A percentile compares a stretch with the other conserved stretches of the same genome.
phyloP scores from a whole-genome alignment of 441 rosid genomes.

The Bruguiera hainesii region DNA sequence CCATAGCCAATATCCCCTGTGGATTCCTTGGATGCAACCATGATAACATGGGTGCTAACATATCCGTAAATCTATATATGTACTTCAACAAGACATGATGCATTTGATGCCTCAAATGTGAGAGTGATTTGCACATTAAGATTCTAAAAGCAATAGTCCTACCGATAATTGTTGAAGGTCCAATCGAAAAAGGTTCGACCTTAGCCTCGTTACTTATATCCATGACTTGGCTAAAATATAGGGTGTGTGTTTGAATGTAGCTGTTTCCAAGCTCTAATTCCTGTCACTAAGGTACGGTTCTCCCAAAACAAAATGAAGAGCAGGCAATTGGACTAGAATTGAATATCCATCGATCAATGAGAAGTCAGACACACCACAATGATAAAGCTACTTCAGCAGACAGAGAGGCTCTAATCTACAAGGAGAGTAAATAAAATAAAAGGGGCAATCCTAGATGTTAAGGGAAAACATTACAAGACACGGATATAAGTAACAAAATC shows the following conservation, averaged over 20 bases:
- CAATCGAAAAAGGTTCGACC: constrained; percentile 71
- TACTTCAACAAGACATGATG: constrained; percentile 37
- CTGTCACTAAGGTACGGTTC: neutral
- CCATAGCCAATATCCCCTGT: constrained; percentile 87
- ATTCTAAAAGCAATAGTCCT: constrained; percentile 79
- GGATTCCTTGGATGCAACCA: constrained; percentile 97
- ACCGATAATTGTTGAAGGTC: constrained; percentile 80
- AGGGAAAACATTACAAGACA: neutral
- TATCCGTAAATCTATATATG: constrained; percentile 35
- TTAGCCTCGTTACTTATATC: constrained; percentile 84
- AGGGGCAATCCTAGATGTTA: neutral
- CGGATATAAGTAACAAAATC: constrained; percentile 16
- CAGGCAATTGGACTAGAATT: neutral
- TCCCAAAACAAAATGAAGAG: neutral
- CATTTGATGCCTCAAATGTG: constrained; percentile 54
- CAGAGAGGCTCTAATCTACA: neutral
- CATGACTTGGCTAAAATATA: constrained; percentile 37
- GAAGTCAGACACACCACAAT: neutral
- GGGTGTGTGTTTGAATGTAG: neutral
- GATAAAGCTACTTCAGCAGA: no score
- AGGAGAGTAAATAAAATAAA: neutral
- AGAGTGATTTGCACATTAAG: constrained; percentile 70
- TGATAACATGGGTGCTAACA: constrained; percentile 50
- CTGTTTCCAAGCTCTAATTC: neutral
- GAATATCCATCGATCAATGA: neutral